phyloP scores from a whole-genome alignment of 495 filamentous ascomycete species.

The Aspergillus cavernicola region DNA sequence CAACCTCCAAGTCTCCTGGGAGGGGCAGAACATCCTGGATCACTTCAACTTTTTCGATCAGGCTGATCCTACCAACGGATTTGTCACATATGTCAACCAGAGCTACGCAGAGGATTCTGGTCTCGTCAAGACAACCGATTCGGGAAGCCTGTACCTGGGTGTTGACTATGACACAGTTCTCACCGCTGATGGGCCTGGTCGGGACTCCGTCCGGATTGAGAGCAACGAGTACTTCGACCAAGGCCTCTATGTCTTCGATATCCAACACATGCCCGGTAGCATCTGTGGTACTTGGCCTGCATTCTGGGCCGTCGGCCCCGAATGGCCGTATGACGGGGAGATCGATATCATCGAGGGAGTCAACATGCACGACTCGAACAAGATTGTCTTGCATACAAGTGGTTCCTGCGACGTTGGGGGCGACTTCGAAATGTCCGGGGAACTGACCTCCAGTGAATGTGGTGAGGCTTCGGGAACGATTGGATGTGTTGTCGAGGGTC shows the following conservation, averaged over 20 bases:
- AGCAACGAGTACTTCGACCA: slow-evolving; percentile 64
- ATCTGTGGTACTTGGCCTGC: slow-evolving; percentile 72
- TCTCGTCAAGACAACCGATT: slow-evolving; percentile 53
- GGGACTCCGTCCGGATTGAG: slow-evolving; percentile 63
- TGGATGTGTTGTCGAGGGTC: slow-evolving; percentile 46
- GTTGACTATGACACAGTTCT: slow-evolving; percentile 43
- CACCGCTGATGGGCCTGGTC: slow-evolving; percentile 45
- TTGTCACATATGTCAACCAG: slow-evolving; percentile 61
- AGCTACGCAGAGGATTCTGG: slow-evolving; percentile 50
- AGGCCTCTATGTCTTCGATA: slow-evolving; percentile 70
- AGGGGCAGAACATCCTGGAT: slow-evolving; percentile 47
- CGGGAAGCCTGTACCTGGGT: slow-evolving; percentile 49
- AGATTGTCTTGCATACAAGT: slow-evolving; percentile 72
- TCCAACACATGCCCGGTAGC: slow-evolving; percentile 70
- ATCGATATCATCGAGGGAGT: slow-evolving; percentile 93
- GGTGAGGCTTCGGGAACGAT: slow-evolving; percentile 47
- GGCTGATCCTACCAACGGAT: slow-evolving; percentile 67
- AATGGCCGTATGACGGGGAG: slow-evolving; percentile 79
- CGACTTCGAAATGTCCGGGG: slow-evolving; percentile 46
- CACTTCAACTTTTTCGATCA: slow-evolving; percentile 47
- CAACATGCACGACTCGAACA: slow-evolving; percentile 59
- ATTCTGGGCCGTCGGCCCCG: slow-evolving; percentile 69
- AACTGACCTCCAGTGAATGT: slow-evolving; percentile 51
- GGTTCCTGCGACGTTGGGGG: slow-evolving; percentile 57
- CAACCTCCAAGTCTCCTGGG: slow-evolving; percentile 41